Conservation (phyloP, 2,329 filamentous ascomycete species). For the Trichoderma sp. region DNA sequence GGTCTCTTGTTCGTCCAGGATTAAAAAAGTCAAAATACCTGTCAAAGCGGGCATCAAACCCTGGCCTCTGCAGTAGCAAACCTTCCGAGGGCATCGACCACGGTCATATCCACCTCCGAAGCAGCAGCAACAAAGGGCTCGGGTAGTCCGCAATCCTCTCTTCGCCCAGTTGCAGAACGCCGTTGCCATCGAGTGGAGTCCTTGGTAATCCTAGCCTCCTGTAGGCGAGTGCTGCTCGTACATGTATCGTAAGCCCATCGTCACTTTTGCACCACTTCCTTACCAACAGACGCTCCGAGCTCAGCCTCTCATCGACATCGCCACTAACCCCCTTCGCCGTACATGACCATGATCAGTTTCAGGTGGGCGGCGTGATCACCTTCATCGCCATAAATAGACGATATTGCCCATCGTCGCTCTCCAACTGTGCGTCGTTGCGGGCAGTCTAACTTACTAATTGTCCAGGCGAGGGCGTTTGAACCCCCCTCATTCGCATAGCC, state of each 20-base stretch:
- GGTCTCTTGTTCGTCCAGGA: not conserved
- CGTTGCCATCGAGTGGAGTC: slow-evolving; percentile 11
- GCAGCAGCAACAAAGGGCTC: not conserved
- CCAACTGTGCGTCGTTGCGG: not conserved
- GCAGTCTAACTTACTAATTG: slow-evolving; percentile 1
- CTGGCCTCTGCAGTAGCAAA: not conserved
- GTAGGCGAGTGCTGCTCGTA: not conserved
- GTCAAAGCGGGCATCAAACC: not conserved
- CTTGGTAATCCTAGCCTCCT: slow-evolving; percentile 1
- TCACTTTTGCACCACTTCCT: not conserved
- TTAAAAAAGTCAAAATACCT: not conserved
- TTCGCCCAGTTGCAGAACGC: not conserved
- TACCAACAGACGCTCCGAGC: not conserved
- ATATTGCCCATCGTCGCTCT: not conserved
- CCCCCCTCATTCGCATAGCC: not conserved
- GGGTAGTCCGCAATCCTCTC: not conserved
- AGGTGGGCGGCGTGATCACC: slow-evolving; percentile 16
- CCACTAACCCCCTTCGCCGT: slow-evolving; percentile 3
- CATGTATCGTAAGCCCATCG: slow-evolving; percentile 6
- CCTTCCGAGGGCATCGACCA: not conserved
- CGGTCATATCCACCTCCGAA: not conserved
- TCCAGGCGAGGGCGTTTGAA: not conserved
- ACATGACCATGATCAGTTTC: slow-evolving; percentile 5
- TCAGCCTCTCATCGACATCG: slow-evolving; percentile 1
- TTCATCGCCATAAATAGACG: slow-evolving; percentile 14